Conservation (phyloP, 2,329 filamentous ascomycete species). For the Phoma sp. region DNA sequence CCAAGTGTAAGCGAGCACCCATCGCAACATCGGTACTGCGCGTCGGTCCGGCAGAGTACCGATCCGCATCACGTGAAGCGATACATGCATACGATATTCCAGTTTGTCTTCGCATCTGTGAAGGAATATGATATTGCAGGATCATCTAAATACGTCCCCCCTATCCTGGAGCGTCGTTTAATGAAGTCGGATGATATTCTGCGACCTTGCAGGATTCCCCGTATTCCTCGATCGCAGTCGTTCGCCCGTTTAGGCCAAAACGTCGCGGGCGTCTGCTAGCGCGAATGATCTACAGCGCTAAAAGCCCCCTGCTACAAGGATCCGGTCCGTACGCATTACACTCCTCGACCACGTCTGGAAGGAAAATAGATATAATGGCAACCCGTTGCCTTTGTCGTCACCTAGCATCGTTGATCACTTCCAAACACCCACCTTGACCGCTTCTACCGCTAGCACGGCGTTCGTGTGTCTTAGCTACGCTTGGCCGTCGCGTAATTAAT, state of each 20-base stretch:
- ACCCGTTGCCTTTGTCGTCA: not conserved
- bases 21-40: not conserved
- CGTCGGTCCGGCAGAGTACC: not conserved
- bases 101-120: not conserved
- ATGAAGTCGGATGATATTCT: not conserved
- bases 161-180: not conserved
- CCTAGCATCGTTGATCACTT: not conserved
- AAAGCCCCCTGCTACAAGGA: not conserved
- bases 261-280: not conserved
- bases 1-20: not conserved
- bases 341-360: not conserved
- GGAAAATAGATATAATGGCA: not conserved
- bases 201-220: not conserved
- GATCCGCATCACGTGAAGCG: not conserved
- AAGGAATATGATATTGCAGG: not conserved
- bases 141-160: not conserved
- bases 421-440: not conserved
- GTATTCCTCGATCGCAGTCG: not conserved
- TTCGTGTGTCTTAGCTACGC: constrained; percentile 1
- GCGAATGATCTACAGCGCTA: not conserved
- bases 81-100: not conserved
- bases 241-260: constrained; percentile 4
- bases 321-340: not conserved
- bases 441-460: not conserved
- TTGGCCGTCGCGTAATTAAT: constrained; percentile 9